Conservation (phyloP, 2,329 filamentous ascomycete species). For the Diaporthe citri region DNA sequence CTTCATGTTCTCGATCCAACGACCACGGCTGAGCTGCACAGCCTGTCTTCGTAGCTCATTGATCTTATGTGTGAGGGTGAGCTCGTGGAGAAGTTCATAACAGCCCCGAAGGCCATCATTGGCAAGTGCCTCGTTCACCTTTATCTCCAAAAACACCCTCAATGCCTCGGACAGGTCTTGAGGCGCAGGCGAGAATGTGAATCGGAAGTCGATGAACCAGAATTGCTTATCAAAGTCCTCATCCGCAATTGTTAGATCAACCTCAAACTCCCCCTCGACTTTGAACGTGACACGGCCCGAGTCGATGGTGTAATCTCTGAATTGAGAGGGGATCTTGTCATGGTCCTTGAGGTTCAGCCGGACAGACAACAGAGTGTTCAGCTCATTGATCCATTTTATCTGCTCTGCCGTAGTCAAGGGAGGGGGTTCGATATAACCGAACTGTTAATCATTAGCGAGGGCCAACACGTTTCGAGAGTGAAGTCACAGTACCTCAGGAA, state of each 20-base stretch:
- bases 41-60: conserved; percentile 85
- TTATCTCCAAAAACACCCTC: conserved; percentile 75
- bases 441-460: conserved; percentile 55
- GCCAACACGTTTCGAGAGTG: conserved; percentile 48
- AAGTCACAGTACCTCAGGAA: conserved; percentile 76
- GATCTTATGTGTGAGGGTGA: conserved; percentile 91
- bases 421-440: conserved; percentile 82
- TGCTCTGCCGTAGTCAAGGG: conserved; percentile 79
- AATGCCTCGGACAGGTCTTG: conserved; percentile 71
- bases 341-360: conserved; percentile 88
- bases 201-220: conserved; percentile 93
- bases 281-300: conserved; percentile 92
- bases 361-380: conserved; percentile 86
- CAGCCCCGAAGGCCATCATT: conserved; percentile 81
- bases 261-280: conserved; percentile 87
- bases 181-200: conserved; percentile 81
- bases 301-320: conserved; percentile 81
- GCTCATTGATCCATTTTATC: conserved; percentile 79
- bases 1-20: conserved; percentile 83
- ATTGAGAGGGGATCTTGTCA: conserved; percentile 79
- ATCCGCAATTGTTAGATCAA: conserved; percentile 90
- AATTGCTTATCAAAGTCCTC: conserved; percentile 88
- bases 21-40: conserved; percentile 72
- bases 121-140: conserved; percentile 78
- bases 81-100: conserved; percentile 88